These are phyloP conservation scores for Fomitopsis serialis DNA, from an alignment of 768 basidiomycete species.

Conservation along the genomic window DNA sequence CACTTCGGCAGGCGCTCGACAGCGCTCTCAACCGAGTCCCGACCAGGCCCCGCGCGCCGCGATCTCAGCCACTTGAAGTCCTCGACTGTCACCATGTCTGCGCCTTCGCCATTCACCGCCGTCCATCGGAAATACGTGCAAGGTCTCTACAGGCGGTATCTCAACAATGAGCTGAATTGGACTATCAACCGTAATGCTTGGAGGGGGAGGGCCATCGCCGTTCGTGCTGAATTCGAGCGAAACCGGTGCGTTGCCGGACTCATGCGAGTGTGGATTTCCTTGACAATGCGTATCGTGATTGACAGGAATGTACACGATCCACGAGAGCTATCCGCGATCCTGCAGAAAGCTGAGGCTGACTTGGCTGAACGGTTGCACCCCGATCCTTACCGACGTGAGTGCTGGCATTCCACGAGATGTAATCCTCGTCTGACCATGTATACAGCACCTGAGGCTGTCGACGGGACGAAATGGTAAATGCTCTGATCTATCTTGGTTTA, in stretches of 20 bases:
- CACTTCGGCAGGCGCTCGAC: too few species aligned
- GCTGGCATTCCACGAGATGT: not conserved
- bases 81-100: slow-evolving; percentile 13
- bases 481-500: not conserved
- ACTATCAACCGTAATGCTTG: slow-evolving; percentile 79
- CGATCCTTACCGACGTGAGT: slow-evolving; percentile 91
- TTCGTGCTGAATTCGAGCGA: slow-evolving; percentile 88
- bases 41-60: not conserved
- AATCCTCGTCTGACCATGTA: not conserved
- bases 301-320: slow-evolving; percentile 79
- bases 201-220: slow-evolving; percentile 78
- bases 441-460: slow-evolving; percentile 75
- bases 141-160: slow-evolving; percentile 82
- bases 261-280: not conserved
- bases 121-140: slow-evolving; percentile 84
- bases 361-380: slow-evolving; percentile 71
- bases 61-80: slow-evolving; percentile 9
- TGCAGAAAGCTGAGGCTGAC: slow-evolving; percentile 75
- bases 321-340: slow-evolving; percentile 67
- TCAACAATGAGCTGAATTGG: slow-evolving; percentile 91
- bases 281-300: not conserved
- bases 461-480: slow-evolving; percentile 93
- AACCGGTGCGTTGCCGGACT: slow-evolving; percentile 60
- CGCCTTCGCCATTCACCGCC: slow-evolving; percentile 53
- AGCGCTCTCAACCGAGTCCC: too few species aligned